phyloP scores from a whole-genome alignment of 2,329 filamentous ascomycete species.

The Alternaria arbusti region DNA sequence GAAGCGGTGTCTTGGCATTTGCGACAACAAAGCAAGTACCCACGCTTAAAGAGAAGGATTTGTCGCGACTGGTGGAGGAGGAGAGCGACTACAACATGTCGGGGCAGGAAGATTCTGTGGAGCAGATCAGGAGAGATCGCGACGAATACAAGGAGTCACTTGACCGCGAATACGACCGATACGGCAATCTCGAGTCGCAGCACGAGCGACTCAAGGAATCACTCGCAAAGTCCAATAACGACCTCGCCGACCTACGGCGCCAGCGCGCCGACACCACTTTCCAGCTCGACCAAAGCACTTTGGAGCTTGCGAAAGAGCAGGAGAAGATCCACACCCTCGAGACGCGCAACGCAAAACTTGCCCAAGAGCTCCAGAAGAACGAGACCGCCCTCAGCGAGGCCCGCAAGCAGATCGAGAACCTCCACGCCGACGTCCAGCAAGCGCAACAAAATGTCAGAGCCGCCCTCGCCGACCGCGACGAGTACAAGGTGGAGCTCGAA shows the following conservation, averaged over 20 bases:
- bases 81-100: constrained; percentile 7
- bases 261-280: not conserved
- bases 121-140: not conserved
- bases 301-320: not conserved
- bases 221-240: not conserved
- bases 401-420: not conserved
- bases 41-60: constrained; percentile 4
- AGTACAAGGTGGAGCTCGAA: not conserved
- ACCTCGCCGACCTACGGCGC: not conserved
- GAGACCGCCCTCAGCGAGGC: not conserved
- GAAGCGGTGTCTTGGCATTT: constrained; percentile 7
- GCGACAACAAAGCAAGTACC: constrained; percentile 16
- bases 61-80: constrained; percentile 1
- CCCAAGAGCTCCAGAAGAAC: not conserved
- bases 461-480: not conserved
- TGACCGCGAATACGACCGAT: not conserved
- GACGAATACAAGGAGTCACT: not conserved
- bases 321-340: not conserved
- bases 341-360: not conserved
- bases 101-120: not conserved
- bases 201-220: not conserved
- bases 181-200: not conserved
- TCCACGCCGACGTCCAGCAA: not conserved
- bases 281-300: not conserved
- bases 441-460: not conserved